phyloP scores from a whole-genome alignment of 73 alveolate species.

The Vitrella brassicaformis region DNA sequence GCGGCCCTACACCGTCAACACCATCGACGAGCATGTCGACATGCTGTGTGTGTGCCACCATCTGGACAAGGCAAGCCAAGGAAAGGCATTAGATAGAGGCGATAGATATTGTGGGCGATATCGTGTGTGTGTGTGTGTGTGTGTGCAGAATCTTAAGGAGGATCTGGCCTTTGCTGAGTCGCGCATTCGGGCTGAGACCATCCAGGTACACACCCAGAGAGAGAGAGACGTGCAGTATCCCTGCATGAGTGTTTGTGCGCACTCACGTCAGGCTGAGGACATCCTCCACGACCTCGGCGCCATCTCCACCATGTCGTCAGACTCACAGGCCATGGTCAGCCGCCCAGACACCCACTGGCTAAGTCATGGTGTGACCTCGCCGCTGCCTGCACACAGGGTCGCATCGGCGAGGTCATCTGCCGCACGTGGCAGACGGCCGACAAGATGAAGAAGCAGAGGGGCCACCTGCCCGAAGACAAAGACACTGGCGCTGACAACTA shows the following conservation, averaged over 20 bases:
- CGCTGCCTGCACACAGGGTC: slow-evolving; percentile 13
- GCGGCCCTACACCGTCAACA: slow-evolving; percentile 34
- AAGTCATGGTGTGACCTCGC: no score
- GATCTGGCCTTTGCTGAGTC: slow-evolving; percentile 40
- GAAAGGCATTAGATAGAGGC: not conserved
- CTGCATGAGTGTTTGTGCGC: no score
- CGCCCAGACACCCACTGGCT: no score
- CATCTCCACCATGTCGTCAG: slow-evolving; percentile 35
- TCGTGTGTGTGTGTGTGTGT: not conserved
- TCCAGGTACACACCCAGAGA: no score
- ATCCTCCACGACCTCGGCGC: slow-evolving; percentile 34
- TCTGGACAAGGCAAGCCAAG: slow-evolving; percentile 29
- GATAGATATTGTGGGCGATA: not conserved
- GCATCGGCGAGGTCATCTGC: slow-evolving; percentile 29
- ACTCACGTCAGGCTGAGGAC: slow-evolving; percentile 8
- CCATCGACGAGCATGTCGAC: slow-evolving; percentile 16
- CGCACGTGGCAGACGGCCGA: slow-evolving; percentile 41
- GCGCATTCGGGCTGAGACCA: slow-evolving; percentile 30
- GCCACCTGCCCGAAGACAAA: slow-evolving; percentile 14
- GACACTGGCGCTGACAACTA: slow-evolving; percentile 14
- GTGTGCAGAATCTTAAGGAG: not conserved
- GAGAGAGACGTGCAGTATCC: no score
- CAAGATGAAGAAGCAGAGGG: slow-evolving; percentile 34
- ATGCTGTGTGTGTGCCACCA: slow-evolving; percentile 19
- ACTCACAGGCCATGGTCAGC: slow-evolving; percentile 16